Percentiles rank a stretch among this genome's conserved stretches.
Conservation (phyloP, 768 basidiomycete genomes). For the Pisolithus albus region DNA sequence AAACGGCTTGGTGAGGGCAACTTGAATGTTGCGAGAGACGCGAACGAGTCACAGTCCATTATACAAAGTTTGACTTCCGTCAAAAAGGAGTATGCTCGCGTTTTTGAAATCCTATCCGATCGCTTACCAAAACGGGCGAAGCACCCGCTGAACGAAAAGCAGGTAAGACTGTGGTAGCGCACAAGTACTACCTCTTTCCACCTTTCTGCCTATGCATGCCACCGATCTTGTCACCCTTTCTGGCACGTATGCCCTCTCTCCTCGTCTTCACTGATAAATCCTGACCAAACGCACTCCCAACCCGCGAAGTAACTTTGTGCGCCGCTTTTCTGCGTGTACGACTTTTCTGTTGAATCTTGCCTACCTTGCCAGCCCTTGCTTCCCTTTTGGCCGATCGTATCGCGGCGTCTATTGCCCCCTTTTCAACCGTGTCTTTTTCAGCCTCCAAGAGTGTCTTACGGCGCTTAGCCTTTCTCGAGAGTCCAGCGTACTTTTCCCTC, state of each 20-base stretch:
- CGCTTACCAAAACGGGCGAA: neutral
- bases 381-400: constrained; percentile 87
- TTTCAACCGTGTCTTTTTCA: constrained; percentile 57
- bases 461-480: constrained; percentile 83
- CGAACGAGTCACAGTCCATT: constrained; percentile 46
- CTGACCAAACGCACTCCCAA: constrained; percentile 45
- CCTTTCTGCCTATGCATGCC: constrained; percentile 39
- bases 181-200: constrained; percentile 28
- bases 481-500: constrained; percentile 71
- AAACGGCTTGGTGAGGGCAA: constrained; percentile 54
- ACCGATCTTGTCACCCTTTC: constrained; percentile 51
- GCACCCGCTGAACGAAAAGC: neutral
- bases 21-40: constrained; percentile 47
- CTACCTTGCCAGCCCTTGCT: constrained; percentile 67
- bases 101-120: neutral
- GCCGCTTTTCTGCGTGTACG: constrained; percentile 28
- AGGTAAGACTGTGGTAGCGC: neutral
- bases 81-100: neutral
- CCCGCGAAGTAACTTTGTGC: constrained; percentile 25
- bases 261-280: constrained; percentile 46
- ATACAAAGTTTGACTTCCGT: neutral
- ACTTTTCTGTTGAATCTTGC: constrained; percentile 38
- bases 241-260: constrained; percentile 59
- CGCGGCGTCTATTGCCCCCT: constrained; percentile 55
- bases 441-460: constrained; percentile 82